Conservation (phyloP, 495 filamentous ascomycete species). For the Penicillium bialowiezense region DNA sequence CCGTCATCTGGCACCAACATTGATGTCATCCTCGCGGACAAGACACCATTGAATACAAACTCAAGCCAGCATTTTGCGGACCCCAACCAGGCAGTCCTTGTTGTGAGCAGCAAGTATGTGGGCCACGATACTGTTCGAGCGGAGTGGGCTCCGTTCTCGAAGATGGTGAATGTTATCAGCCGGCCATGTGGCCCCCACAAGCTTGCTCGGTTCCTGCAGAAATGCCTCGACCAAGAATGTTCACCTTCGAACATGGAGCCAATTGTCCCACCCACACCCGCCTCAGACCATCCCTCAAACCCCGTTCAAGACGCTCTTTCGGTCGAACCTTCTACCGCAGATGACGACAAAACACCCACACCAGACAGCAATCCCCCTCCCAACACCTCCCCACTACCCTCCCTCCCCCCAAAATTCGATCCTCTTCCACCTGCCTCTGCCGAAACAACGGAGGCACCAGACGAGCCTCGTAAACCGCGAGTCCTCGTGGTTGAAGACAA, state of each 20-base stretch:
- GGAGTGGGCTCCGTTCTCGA: conserved; percentile 17
- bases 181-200: conserved; percentile 61
- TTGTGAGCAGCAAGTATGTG: conserved; percentile 29
- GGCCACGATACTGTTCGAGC: conserved; percentile 18
- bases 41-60: conserved; percentile 15
- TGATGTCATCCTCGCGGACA: conserved; percentile 38
- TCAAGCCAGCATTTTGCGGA: neutral
- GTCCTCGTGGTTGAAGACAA: conserved; percentile 72
- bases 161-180: conserved; percentile 37
- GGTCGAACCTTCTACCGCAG: neutral
- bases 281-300: neutral
- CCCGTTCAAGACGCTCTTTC: neutral
- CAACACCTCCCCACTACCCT: neutral
- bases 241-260: neutral
- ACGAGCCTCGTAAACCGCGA: conserved; percentile 9
- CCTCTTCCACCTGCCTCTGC: neutral
- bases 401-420: neutral
- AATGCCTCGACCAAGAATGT: conserved; percentile 21
- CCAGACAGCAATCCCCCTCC: too few relatives aligned
- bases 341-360: too few relatives aligned
- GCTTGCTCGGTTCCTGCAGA: conserved; percentile 49
- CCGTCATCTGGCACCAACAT: conserved; percentile 14
- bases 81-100: conserved; percentile 18
- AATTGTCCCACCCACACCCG: neutral
- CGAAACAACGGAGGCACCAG: neutral